Evolutionary conservation across 306 rosid species (phyloP), one percentile per base, ranked within the genome.

Genomic region (Prunus salicina): DNA sequence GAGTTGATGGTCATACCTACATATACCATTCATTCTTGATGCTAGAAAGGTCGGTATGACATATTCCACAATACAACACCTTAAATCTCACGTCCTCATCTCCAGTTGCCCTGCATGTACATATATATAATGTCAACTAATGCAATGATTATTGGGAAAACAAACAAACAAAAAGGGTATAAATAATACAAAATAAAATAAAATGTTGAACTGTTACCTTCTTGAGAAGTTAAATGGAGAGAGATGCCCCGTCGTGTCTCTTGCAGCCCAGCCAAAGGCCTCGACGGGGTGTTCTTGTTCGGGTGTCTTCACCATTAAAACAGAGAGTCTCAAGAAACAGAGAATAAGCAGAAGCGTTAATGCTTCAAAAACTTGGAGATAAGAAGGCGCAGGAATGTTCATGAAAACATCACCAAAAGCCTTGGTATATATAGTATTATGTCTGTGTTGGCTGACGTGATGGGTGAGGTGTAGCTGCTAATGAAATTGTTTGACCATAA

Each of bases 251-350:
- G 81, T 81, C 0, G 76, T 2, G 47, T 86, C 84, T 22, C 74
- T 78, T 13, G 87, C 90, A 2, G 87, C 87, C 87, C 87, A 86
- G 6, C 87, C 90, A 32, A 77, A 78, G n/a, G 90, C 87, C 69
- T 78, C 80, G 11, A 8, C 56, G 8, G 85, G 87, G 72, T 83
- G 87, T 67, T 86, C 85, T 62, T 53, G 25, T 12, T 86, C 87
- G 12, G 75, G 77, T 25, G 38, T 19, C 25, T 62, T 56, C 0
- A 28, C 69, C 89, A 77, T 77, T 69, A 34, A 34, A 34, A 34
- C 41, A 34, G 41, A 34, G 41, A 6, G 8, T 34, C 41, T 34
- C 8, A 34, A 34, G 41, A 34, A 34, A 34, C 41, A 34, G 41
- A 34, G 41, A 34, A 6, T 6, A 34, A 47, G 16, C 52, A 2